Conservation (phyloP, 1,284 basidiomycete species). For the Acaromyces ingoldii region DNA sequence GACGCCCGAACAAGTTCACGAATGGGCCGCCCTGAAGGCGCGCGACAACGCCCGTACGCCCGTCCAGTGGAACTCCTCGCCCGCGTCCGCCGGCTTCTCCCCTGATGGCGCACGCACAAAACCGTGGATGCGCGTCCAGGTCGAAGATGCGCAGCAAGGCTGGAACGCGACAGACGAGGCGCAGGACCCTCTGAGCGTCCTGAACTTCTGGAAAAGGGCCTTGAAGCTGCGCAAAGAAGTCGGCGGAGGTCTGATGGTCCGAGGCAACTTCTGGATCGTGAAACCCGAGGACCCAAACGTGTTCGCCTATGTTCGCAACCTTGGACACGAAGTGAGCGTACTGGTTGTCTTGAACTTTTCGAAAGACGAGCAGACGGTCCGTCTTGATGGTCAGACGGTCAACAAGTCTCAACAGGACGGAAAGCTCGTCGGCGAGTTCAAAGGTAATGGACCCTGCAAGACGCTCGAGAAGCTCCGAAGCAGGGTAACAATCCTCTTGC, state of each 20-base stretch:
- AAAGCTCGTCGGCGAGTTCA: too few relatives aligned
- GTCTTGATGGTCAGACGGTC: too few relatives aligned
- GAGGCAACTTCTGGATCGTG: not conserved
- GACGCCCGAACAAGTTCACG: not conserved
- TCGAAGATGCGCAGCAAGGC: constrained; percentile 57
- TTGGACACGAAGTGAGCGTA: not conserved
- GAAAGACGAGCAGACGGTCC: not conserved
- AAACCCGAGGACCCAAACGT: not conserved
- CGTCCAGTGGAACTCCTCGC: constrained; percentile 63
- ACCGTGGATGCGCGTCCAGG: constrained; percentile 74
- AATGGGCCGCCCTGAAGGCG: constrained; percentile 58
- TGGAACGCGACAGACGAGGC: constrained; percentile 63
- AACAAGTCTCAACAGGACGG: too few relatives aligned
- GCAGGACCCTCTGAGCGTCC: constrained; percentile 57
- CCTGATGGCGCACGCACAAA: constrained; percentile 42
- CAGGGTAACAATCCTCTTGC: too few relatives aligned
- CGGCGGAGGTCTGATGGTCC: not conserved
- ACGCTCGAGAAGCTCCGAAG: too few relatives aligned
- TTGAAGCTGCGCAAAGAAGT: constrained; percentile 59
- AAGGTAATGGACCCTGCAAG: too few relatives aligned
- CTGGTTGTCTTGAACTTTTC: not conserved
- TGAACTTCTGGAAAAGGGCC: constrained; percentile 61
- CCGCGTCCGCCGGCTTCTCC: constrained; percentile 63
- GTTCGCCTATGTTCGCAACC: not conserved
- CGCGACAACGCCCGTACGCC: constrained; percentile 68